phyloP scores from a whole-genome alignment of 2,329 filamentous ascomycete genomes.

The Dactylonectria estremocensis region DNA sequence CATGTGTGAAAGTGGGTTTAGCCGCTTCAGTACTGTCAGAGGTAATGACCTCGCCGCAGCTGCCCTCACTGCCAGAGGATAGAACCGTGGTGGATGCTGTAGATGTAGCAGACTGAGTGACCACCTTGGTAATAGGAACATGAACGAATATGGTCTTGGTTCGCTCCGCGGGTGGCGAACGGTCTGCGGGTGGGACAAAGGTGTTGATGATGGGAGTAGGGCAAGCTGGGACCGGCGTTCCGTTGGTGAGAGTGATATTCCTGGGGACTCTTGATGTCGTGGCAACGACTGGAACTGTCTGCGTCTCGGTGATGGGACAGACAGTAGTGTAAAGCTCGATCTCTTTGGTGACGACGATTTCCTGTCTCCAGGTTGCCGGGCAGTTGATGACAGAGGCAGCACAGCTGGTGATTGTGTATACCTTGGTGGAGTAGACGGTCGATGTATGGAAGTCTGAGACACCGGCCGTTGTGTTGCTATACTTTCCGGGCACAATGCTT shows the following conservation, averaged over 20 bases:
- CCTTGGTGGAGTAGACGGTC: constrained; percentile 10
- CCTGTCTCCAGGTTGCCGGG: constrained; percentile 6
- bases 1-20: too few species aligned
- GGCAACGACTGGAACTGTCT: background rate
- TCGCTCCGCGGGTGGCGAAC: too few species aligned
- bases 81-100: too few species aligned
- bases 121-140: too few species aligned
- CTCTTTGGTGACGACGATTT: constrained; percentile 3
- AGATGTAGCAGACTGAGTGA: too few species aligned
- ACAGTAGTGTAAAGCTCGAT: constrained; percentile 19
- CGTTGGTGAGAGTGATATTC: background rate
- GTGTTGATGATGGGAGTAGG: constrained; percentile 1
- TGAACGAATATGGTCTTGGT: too few species aligned
- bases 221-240: background rate
- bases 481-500: too few species aligned
- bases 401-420: constrained; percentile 16
- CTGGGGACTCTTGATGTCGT: background rate
- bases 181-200: background rate
- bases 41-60: too few species aligned
- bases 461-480: too few species aligned
- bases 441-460: constrained; percentile 10
- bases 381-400: constrained; percentile 13
- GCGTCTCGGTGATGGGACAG: constrained; percentile 7
- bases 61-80: too few species aligned
- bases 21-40: too few species aligned